Evolutionary conservation across 257 asterid species (phyloP), one percentile per base, ranked within the genome.

Genomic region (Gentiana straminea): DNA sequence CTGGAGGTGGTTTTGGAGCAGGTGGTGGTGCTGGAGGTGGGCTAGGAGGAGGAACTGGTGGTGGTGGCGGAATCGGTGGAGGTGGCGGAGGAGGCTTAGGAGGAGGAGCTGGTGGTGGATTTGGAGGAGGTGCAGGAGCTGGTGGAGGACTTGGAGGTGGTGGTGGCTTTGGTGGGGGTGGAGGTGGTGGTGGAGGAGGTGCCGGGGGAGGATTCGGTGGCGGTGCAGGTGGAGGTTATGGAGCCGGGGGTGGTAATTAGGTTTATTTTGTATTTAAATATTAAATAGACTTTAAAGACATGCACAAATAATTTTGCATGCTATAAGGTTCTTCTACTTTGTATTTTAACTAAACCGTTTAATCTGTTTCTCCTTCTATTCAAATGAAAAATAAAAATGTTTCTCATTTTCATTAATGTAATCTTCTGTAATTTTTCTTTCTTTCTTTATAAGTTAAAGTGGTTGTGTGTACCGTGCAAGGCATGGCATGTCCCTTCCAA

Each of bases 61-160:
- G 12, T 3, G 56, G 36, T 52, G 41, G 13, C 0, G 64, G 56
- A 2, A n/a, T 24, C 32, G 64, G 70, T n/a, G 51, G 33, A 4
- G 70, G 65, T 0, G 65, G 35, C 0, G 71, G 71, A 0, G 66
- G 47, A 1, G 66, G 71, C 0, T 7, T 36, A 0, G 64, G 64
- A 36, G 57, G 57, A 3, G 70, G 64, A 0, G 56, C 13, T 3
- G 64, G 64, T 48, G 54, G 33, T 1, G 64, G 64, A 5, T 49
- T 35, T 10, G 61, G 60, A 9, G 33, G 32, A 15, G 66, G 61
- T 1, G 51, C 38, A 4, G 57, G 57, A 2, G 36, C 7, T 4
- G 67, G 67, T 2, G 57, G 8, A 3, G 68, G 44, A 8, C 41
- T 2, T 0, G 58, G 11, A 7, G 60, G 34, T 2, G 8, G 12